phyloP scores from a whole-genome alignment of 345 rosid genomes.

The Kandelia obovata region DNA sequence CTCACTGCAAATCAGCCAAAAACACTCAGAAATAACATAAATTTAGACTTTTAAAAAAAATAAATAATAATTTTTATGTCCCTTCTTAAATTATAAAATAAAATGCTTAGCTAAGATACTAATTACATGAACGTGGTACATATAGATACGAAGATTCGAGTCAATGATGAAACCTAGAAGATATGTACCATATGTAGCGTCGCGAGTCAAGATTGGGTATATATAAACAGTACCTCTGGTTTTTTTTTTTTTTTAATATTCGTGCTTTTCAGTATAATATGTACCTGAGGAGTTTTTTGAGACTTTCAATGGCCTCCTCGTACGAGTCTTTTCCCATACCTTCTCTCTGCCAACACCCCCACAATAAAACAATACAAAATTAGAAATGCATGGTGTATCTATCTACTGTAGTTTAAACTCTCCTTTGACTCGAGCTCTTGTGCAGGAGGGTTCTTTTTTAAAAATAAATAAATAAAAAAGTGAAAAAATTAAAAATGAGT shows the following conservation, averaged over 20 bases:
- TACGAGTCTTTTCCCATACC: conserved; percentile 67
- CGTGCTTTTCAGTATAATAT: not conserved
- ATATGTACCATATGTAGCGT: too few relatives aligned
- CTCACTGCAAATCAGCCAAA: not conserved
- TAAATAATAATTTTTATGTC: not conserved
- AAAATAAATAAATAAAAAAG: too few relatives aligned
- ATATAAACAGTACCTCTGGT: not conserved
- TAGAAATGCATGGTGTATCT: not conserved
- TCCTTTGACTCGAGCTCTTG: too few relatives aligned
- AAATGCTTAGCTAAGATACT: too few relatives aligned
- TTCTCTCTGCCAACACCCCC: conserved; percentile 39
- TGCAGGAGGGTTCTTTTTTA: too few relatives aligned
- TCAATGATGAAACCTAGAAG: too few relatives aligned
- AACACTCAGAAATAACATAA: not conserved
- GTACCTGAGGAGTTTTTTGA: conserved; percentile 75
- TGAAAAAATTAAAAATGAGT: too few relatives aligned
- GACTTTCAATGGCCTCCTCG: conserved; percentile 74
- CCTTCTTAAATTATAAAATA: not conserved
- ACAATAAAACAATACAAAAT: conserved; percentile 1
- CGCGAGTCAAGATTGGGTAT: too few relatives aligned
- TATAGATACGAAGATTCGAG: too few relatives aligned
- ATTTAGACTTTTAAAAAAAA: not conserved
- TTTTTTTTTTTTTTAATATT: not conserved
- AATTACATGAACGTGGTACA: too few relatives aligned
- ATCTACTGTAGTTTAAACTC: too few relatives aligned